Percentiles rank a stretch among this genome's conserved stretches.
These are phyloP conservation scores for Ceratocystis huliohia DNA, from an alignment of 2,329 filamentous ascomycete genomes.

Conservation along the genomic window DNA sequence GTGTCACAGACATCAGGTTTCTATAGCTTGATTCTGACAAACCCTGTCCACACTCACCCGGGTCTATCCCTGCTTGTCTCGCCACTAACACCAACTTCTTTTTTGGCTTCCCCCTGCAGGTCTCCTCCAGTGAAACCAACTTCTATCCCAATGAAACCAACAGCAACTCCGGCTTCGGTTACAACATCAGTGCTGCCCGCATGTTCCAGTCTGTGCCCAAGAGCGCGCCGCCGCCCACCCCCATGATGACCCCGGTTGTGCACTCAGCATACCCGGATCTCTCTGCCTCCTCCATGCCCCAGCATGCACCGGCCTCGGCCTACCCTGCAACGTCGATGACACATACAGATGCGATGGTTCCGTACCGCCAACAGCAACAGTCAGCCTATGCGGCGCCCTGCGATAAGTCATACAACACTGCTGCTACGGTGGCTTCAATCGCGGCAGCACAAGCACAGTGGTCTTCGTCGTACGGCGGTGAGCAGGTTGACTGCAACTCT, in stretches of 20 bases:
- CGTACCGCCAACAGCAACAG: constrained; percentile 23
- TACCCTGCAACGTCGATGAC: constrained; percentile 26
- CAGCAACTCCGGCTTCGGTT: constrained; percentile 26
- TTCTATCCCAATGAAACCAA: constrained; percentile 25
- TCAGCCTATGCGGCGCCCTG: background rate
- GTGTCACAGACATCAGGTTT: background rate
- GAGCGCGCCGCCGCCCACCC: constrained; percentile 25
- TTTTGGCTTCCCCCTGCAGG: constrained; percentile 24
- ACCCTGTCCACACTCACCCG: background rate
- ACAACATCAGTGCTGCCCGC: constrained; percentile 30
- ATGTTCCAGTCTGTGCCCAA: constrained; percentile 26
- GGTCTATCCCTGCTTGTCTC: constrained; percentile 8
- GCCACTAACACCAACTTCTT: background rate
- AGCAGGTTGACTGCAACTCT: constrained; percentile 30
- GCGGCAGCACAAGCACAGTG: constrained; percentile 23
- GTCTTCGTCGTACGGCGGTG: constrained; percentile 29
- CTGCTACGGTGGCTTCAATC: background rate
- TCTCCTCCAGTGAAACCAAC: constrained; percentile 31
- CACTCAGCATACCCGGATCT: constrained; percentile 11
- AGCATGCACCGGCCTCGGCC: constrained; percentile 22
- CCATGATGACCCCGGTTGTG: background rate
- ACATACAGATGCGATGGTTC: constrained; percentile 28
- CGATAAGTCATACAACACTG: background rate
- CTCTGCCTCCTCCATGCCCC: background rate
- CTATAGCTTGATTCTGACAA: background rate